Evolutionary conservation across 2,329 filamentous ascomycete genomes (phyloP), one percentile per base, ranked within the genome.

Genomic region (Pseudocercospora eumusae): DNA sequence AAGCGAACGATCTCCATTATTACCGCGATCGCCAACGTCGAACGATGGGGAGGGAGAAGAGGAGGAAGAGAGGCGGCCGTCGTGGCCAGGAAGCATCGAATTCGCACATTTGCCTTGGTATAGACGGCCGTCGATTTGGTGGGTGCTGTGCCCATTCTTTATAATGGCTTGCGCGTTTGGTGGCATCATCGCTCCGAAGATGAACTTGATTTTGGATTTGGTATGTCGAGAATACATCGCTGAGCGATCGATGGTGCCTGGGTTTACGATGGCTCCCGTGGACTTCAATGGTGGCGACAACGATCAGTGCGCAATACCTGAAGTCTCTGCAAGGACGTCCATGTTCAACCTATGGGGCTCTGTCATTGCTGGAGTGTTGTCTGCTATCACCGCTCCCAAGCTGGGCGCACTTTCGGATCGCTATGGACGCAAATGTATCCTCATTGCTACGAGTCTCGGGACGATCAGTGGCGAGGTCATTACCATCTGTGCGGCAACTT

Each of bases 101-200:
- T 90, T 88, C 65, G 79, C 80, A 31, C 80, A 80, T 7, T 67
- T 88, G 57, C 82, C 86, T 3, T 87, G 85, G 85, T 86, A 86
- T 80, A 83, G 79, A 64, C 79, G 74, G 66, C 88, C 88, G 13
- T 88, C 86, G 52, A 85, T 96, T 57, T 91, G 83, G 76, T 98
- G 92, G 91, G 82, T 98, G 4, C 76, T 98, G 7, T 86, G 84
- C 0, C 90, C 92, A 0, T 95, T 93, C 76, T 82, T 90, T 60
- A 77, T 96, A 49, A 93, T 92, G 73, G 91, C 92, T 0, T 80
- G 96, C 58, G 92, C 93, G 0, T 93, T 95, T 75, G 95, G 93
- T 31, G 92, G 91, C 60, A 85, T 91, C 6, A 81, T 95, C 7
- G 91, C 97, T 8, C 93, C 93, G 9, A 95, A 90, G 75, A 82